Evolutionary conservation across 306 rosid genomes (phyloP).

Genomic region (Prunus mira): DNA sequence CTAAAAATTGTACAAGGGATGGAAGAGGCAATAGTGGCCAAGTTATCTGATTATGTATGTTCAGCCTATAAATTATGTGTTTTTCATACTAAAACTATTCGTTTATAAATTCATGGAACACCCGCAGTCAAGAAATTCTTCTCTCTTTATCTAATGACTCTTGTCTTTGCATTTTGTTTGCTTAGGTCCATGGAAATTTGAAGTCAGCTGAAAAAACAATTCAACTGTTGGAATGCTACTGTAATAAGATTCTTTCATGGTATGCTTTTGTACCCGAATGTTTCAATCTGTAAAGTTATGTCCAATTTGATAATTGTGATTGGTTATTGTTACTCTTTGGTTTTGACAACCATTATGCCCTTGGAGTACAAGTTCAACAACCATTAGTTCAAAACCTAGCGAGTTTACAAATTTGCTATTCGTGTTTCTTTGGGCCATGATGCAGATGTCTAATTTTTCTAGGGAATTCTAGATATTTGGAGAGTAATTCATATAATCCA

Average conservation of each 20-base stretch:
- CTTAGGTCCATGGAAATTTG: constrained; percentile 53
- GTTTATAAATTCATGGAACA: constrained; percentile 23
- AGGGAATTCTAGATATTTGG: background rate
- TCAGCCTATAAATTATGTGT: constrained; percentile 19
- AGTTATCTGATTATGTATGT: constrained; percentile 56
- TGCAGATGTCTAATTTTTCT: background rate
- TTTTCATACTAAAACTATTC: constrained; percentile 6
- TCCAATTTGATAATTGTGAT: background rate
- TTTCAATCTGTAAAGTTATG: background rate
- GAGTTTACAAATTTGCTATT: background rate
- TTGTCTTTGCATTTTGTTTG: constrained; percentile 25
- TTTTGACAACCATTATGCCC: background rate
- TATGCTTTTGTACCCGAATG: constrained; percentile 26
- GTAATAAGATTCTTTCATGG: constrained; percentile 79
- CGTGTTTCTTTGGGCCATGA: background rate
- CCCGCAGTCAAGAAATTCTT: background rate
- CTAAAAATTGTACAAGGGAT: constrained; percentile 64
- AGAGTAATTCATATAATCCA: background rate
- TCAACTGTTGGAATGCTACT: constrained; percentile 77
- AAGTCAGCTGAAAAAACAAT: constrained; percentile 44
- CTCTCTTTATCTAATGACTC: constrained; percentile 18
- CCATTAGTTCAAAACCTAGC: background rate
- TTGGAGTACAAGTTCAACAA: background rate
- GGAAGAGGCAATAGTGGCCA: constrained; percentile 52
- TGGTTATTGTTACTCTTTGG: background rate